These are phyloP conservation scores for Azolla pinnata DNA, from an alignment of 75 land plant species.

Conservation along the genomic window DNA sequence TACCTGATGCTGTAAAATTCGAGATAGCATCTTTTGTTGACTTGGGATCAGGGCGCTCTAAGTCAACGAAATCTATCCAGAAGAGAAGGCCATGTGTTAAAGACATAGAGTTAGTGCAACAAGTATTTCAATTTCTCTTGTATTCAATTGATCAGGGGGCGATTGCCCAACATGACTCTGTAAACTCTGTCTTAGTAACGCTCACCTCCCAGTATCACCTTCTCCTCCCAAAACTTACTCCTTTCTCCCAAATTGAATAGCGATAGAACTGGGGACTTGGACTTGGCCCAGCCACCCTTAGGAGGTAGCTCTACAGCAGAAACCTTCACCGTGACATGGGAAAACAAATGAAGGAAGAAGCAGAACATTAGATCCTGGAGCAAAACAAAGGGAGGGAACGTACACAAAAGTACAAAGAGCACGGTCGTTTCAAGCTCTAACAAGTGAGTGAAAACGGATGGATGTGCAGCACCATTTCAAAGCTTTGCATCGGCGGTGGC, in stretches of 20 bases:
- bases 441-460: neutral
- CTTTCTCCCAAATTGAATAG: conserved; percentile 62
- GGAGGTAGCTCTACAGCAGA: neutral
- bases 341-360: too few species aligned
- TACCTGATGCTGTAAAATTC: conserved; percentile 87
- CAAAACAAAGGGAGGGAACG: neutral
- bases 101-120: neutral
- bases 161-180: neutral
- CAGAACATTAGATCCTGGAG: too few species aligned
- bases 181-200: neutral
- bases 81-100: neutral
- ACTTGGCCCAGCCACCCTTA: neutral
- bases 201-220: conserved; percentile 56
- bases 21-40: conserved; percentile 32
- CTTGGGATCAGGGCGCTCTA: conserved; percentile 36
- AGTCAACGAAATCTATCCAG: conserved; percentile 72
- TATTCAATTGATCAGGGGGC: neutral
- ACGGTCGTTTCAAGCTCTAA: neutral
- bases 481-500: too few species aligned
- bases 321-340: too few species aligned
- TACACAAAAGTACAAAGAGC: neutral
- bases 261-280: conserved; percentile 61
- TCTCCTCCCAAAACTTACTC: conserved; percentile 72
- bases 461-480: neutral
- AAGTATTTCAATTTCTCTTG: conserved; percentile 1